Conservation (phyloP, 805 yeast genomes). For the Lachancea thermotolerans region DNA sequence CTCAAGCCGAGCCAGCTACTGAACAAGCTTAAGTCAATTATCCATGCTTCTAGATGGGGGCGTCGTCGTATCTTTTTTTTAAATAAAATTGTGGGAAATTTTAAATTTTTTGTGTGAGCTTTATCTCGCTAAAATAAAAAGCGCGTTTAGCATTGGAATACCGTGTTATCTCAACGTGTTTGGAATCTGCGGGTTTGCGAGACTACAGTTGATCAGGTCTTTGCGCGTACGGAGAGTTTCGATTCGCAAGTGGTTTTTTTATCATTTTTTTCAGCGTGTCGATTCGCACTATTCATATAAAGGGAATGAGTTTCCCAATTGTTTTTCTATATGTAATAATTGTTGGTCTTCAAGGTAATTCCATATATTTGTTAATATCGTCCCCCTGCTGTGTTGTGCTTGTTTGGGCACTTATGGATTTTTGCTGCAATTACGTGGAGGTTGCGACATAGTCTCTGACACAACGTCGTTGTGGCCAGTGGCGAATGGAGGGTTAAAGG, state of each 20-base stretch:
- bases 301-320: not conserved
- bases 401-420: no score
- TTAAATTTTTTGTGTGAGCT: conserved; percentile 4
- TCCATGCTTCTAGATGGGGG: not conserved
- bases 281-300: not conserved
- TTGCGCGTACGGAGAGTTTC: not conserved
- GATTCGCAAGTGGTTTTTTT: not conserved
- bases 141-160: not conserved
- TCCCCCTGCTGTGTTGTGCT: not conserved
- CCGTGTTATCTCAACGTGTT: no score
- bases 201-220: no score
- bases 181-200: no score
- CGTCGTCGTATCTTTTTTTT: conserved; percentile 5
- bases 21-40: conserved; percentile 4
- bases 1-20: conserved; percentile 7
- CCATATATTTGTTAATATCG: not conserved
- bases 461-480: no score
- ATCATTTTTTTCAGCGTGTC: not conserved
- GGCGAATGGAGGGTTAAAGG: no score
- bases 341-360: conserved; percentile 1
- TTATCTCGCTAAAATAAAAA: not conserved
- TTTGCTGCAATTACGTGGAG: no score
- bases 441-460: no score
- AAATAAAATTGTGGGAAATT: conserved; percentile 10
- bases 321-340: not conserved